phyloP scores from a whole-genome alignment of 2,329 filamentous ascomycete species.

The Pezicula neosporulosa region DNA sequence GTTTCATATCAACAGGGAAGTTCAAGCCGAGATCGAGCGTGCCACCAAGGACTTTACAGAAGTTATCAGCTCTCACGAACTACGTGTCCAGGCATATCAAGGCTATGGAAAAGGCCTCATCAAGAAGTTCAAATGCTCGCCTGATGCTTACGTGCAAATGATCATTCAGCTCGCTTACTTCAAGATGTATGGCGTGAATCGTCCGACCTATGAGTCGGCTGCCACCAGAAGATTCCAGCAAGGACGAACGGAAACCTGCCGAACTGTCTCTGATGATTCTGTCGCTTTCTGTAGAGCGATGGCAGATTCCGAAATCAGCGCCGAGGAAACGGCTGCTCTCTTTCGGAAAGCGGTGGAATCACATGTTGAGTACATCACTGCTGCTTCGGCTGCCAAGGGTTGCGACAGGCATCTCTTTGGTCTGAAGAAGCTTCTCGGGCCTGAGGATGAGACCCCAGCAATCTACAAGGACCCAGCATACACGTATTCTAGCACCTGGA shows the following conservation, averaged over 20 bases:
- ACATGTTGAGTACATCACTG: slow-evolving; percentile 87
- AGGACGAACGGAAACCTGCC: slow-evolving; percentile 94
- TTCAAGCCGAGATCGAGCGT: slow-evolving; percentile 73
- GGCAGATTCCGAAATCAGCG: slow-evolving; percentile 61
- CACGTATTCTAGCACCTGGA: slow-evolving; percentile 83
- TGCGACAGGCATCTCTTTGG: slow-evolving; percentile 98
- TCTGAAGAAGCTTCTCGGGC: slow-evolving; percentile 81
- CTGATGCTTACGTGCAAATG: slow-evolving; percentile 98
- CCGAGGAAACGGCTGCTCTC: slow-evolving; percentile 64
- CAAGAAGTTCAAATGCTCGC: slow-evolving; percentile 99
- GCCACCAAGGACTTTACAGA: slow-evolving; percentile 76
- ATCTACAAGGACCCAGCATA: slow-evolving; percentile 88
- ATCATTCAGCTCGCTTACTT: slow-evolving; percentile 96
- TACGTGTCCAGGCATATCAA: slow-evolving; percentile 92
- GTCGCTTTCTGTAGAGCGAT: slow-evolving; percentile 89
- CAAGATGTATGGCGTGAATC: slow-evolving; percentile 98
- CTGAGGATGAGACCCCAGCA: slow-evolving; percentile 75
- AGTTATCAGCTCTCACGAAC: slow-evolving; percentile 83
- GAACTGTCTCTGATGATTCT: slow-evolving; percentile 85
- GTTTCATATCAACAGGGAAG: slow-evolving; percentile 73
- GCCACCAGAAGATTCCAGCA: slow-evolving; percentile 93
- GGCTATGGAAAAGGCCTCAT: slow-evolving; percentile 97
- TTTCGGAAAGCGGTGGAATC: slow-evolving; percentile 79
- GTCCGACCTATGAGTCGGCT: slow-evolving; percentile 96
- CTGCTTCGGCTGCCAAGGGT: slow-evolving; percentile 87